Conservation (phyloP, 495 filamentous ascomycete species). For the Tuber aestivum region DNA sequence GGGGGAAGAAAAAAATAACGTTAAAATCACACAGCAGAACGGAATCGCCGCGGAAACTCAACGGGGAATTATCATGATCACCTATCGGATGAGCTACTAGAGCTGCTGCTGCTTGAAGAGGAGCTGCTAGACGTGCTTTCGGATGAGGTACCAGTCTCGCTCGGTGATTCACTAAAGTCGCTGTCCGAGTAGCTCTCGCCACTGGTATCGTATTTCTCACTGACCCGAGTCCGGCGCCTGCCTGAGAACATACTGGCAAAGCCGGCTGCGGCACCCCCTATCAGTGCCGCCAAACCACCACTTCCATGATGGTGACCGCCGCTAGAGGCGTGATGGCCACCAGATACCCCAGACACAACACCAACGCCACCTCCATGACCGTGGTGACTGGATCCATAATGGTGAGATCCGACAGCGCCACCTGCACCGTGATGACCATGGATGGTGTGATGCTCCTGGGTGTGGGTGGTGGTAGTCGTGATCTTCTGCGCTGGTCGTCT, state of each 20-base stretch:
- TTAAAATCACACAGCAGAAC: constrained; percentile 40
- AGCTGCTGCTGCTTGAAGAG: constrained; percentile 28
- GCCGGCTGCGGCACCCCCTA: constrained; percentile 40
- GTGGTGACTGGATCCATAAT: constrained; percentile 6
- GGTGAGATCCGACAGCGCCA: constrained; percentile 5
- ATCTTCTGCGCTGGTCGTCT: constrained; percentile 25
- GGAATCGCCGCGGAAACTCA: constrained; percentile 27
- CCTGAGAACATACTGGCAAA: constrained; percentile 36
- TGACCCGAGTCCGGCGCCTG: constrained; percentile 23
- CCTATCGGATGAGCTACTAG: constrained; percentile 23
- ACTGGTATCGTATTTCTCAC: constrained; percentile 35
- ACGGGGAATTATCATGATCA: constrained; percentile 9
- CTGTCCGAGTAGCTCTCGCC: constrained; percentile 29
- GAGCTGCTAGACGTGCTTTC: constrained; percentile 32
- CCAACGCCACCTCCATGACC: background rate
- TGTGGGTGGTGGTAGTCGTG: constrained; percentile 32
- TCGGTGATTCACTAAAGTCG: constrained; percentile 30
- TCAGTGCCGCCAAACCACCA: constrained; percentile 36
- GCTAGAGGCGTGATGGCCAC: constrained; percentile 3
- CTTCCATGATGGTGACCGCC: constrained; percentile 19
- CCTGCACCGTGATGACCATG: constrained; percentile 3
- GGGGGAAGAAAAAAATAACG: constrained; percentile 22
- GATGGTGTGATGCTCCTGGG: constrained; percentile 26
- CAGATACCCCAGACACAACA: constrained; percentile 5
- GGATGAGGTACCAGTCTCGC: constrained; percentile 27